Conservation (phyloP, 2,329 filamentous ascomycete genomes). For the Penicillium sp. region DNA sequence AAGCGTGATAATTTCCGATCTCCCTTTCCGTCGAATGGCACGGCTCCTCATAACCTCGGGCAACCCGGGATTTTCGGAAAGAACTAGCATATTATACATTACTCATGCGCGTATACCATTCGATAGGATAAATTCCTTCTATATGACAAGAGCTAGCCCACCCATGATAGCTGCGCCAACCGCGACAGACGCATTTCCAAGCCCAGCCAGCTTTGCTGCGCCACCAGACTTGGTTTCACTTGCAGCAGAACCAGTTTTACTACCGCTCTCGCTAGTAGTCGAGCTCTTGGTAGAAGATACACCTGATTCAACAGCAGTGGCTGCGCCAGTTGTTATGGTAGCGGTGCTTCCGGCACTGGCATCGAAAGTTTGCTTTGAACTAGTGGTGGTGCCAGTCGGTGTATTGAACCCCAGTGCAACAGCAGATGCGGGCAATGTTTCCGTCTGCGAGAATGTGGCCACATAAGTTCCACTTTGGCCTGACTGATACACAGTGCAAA, state of each 20-base stretch:
- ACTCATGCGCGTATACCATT: too few species aligned
- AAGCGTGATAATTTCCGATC: too few species aligned
- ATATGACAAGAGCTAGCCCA: slow-evolving; percentile 4
- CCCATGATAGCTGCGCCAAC: slow-evolving; percentile 4
- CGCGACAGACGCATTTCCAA: neutral
- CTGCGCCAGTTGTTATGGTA: neutral
- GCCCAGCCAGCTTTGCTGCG: slow-evolving; percentile 5
- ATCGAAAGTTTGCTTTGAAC: slow-evolving; percentile 5
- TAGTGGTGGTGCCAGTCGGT: neutral
- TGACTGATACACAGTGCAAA: slow-evolving; percentile 9
- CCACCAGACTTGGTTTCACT: slow-evolving; percentile 11
- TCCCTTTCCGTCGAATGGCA: too few species aligned
- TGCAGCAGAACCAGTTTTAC: slow-evolving; percentile 6
- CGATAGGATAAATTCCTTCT: neutral
- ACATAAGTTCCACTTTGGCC: slow-evolving; percentile 9
- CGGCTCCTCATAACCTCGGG: too few species aligned
- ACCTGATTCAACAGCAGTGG: neutral
- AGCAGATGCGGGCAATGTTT: slow-evolving; percentile 4
- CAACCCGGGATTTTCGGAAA: too few species aligned
- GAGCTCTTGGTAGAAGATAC: slow-evolving; percentile 4
- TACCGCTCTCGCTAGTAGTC: slow-evolving; percentile 2
- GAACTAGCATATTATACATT: too few species aligned
- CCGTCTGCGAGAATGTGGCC: slow-evolving; percentile 5
- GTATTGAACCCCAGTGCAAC: slow-evolving; percentile 9
- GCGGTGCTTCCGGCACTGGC: slow-evolving; percentile 8